These are phyloP conservation scores for Calendula officinalis DNA, from an alignment of 129 eudicot species.

Conservation along the genomic window DNA sequence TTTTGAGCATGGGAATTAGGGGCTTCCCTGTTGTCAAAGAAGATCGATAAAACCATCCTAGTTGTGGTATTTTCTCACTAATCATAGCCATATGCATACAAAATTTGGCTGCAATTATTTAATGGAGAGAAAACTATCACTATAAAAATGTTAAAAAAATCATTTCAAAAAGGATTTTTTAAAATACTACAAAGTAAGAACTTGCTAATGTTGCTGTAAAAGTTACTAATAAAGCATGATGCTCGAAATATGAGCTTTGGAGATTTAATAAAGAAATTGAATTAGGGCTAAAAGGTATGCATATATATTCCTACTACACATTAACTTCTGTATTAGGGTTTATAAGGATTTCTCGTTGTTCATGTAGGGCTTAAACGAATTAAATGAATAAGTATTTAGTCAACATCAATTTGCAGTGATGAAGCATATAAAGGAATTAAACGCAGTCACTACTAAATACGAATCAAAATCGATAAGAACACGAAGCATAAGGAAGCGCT, in stretches of 20 bases:
- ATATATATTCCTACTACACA: background rate
- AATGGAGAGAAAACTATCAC: constrained; percentile 30
- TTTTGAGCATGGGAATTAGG: constrained; percentile 14
- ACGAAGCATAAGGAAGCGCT: background rate
- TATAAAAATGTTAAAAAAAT: too few relatives aligned
- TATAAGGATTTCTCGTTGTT: background rate
- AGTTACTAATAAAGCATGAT: too few relatives aligned
- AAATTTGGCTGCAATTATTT: constrained; percentile 32
- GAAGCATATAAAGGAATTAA: too few relatives aligned
- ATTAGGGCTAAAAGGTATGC: background rate
- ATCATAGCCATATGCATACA: constrained; percentile 34
- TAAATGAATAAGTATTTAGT: too few relatives aligned
- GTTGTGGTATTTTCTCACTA: constrained; percentile 36
- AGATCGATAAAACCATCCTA: constrained; percentile 36
- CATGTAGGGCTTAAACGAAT: background rate
- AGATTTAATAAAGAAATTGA: background rate
- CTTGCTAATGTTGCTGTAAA: background rate
- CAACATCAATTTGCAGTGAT: too few relatives aligned
- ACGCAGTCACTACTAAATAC: too few relatives aligned
- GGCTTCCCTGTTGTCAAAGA: constrained; percentile 31
- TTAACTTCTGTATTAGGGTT: constrained; percentile 5
- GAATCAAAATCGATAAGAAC: too few relatives aligned
- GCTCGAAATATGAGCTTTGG: background rate
- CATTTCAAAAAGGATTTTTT: too few relatives aligned
- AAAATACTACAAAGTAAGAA: background rate